Percentiles rank a stretch among this genome's conserved stretches.
Conservation (phyloP, 1,139 yeast species). For the Magnusiomyces magnusii region DNA sequence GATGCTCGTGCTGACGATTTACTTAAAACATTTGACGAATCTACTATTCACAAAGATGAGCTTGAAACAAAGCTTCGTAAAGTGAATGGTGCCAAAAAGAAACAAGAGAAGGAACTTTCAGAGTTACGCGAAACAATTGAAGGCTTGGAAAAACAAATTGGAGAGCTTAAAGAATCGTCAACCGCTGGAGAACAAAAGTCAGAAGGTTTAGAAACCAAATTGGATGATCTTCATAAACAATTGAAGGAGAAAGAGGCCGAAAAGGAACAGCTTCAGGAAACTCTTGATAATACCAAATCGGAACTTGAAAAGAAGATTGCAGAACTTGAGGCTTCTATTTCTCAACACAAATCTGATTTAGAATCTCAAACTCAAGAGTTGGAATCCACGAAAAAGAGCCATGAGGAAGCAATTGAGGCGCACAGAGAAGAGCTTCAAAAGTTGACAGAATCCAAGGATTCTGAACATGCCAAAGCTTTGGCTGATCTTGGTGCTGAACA, state of each 20-base stretch:
- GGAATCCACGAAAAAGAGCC: not conserved
- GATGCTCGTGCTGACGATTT: constrained; percentile 10
- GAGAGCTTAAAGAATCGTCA: constrained; percentile 20
- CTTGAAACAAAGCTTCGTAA: constrained; percentile 3
- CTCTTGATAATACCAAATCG: constrained; percentile 6
- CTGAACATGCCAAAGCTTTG: constrained; percentile 28
- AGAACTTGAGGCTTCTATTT: constrained; percentile 1
- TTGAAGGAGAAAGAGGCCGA: constrained; percentile 3
- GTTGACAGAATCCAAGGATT: constrained; percentile 6
- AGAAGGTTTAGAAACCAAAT: not conserved
- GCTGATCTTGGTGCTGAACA: constrained; percentile 20
- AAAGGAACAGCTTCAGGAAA: constrained; percentile 5
- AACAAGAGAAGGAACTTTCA: constrained; percentile 18
- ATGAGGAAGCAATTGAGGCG: not conserved
- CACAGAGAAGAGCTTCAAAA: constrained; percentile 2
- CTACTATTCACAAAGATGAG: not conserved
- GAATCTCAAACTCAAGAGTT: not conserved
- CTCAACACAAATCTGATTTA: not conserved
- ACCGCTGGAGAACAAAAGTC: constrained; percentile 13
- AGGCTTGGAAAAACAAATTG: constrained; percentile 16
- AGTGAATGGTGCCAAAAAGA: constrained; percentile 9
- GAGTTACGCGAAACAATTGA: constrained; percentile 19
- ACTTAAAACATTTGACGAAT: not conserved
- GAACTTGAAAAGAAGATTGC: constrained; percentile 8
- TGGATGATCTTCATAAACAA: not conserved